These are phyloP conservation scores for Cladosporium sp. DNA, from an alignment of 2,329 filamentous ascomycete species.

Conservation along the genomic window DNA sequence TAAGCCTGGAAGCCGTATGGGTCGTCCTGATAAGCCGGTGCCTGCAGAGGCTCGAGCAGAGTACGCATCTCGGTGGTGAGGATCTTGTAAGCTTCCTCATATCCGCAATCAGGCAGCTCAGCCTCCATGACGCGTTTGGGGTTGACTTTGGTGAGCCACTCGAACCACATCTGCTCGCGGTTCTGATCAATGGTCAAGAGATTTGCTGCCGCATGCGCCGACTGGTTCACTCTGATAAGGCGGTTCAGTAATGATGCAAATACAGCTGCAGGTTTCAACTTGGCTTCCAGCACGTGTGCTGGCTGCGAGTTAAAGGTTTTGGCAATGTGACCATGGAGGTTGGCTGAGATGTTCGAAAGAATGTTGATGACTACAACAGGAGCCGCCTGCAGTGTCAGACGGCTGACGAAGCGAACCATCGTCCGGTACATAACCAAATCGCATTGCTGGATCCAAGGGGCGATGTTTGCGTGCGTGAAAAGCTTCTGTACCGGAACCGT, in stretches of 20 bases:
- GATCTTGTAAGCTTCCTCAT: slow-evolving; percentile 54
- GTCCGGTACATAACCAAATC: slow-evolving; percentile 96
- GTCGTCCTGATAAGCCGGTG: slow-evolving; percentile 30
- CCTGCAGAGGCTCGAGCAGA: slow-evolving; percentile 64
- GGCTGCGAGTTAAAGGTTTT: slow-evolving; percentile 84
- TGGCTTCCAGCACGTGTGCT: slow-evolving; percentile 77
- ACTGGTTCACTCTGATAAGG: slow-evolving; percentile 84
- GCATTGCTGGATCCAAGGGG: slow-evolving; percentile 91
- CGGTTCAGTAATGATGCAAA: slow-evolving; percentile 85
- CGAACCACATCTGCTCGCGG: slow-evolving; percentile 90
- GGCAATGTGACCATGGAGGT: slow-evolving; percentile 74
- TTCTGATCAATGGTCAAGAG: slow-evolving; percentile 87
- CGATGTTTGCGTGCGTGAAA: slow-evolving; percentile 73
- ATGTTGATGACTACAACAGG: slow-evolving; percentile 84
- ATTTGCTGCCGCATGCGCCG: slow-evolving; percentile 89
- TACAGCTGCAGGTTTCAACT: slow-evolving; percentile 80
- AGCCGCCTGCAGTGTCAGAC: slow-evolving; percentile 85
- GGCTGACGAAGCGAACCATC: slow-evolving; percentile 88
- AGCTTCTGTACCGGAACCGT: slow-evolving; percentile 96
- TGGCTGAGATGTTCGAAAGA: slow-evolving; percentile 79
- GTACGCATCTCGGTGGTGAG: slow-evolving; percentile 60
- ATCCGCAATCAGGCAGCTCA: slow-evolving; percentile 51
- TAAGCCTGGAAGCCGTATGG: slow-evolving; percentile 36
- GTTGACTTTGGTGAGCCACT: slow-evolving; percentile 69
- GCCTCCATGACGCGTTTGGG: slow-evolving; percentile 54